Conservation (phyloP, 2,329 filamentous ascomycete genomes). For the Scleromitrula shiraiana region DNA sequence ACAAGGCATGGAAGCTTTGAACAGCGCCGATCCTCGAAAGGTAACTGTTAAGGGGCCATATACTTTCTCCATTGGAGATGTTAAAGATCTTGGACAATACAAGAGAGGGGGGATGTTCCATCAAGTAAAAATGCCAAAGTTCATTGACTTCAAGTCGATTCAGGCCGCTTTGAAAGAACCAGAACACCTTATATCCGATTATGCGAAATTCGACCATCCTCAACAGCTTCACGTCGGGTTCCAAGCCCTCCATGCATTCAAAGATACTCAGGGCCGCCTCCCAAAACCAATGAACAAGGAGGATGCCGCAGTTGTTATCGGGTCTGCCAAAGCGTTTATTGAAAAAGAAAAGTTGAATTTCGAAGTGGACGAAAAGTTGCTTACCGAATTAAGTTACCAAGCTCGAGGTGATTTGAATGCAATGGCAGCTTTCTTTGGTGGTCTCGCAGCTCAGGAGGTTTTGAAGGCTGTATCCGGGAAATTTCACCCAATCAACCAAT, state of each 20-base stretch:
- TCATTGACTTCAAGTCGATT: constrained; percentile 79
- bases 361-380: constrained; percentile 84
- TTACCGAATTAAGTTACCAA: constrained; percentile 91
- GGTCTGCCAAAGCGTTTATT: constrained; percentile 66
- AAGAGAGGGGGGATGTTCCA: constrained; percentile 81
- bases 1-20: constrained; percentile 84
- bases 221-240: constrained; percentile 87
- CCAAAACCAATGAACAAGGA: constrained; percentile 77
- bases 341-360: constrained; percentile 67
- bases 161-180: constrained; percentile 74
- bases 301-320: constrained; percentile 72
- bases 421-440: constrained; percentile 92
- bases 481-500: constrained; percentile 92
- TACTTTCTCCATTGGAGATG: constrained; percentile 93
- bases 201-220: constrained; percentile 94
- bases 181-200: constrained; percentile 87
- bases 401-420: constrained; percentile 84
- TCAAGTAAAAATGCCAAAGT: constrained; percentile 98
- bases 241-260: constrained; percentile 85
- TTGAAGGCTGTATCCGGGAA: constrained; percentile 97
- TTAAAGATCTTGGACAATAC: constrained; percentile 80
- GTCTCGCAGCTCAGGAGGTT: constrained; percentile 86
- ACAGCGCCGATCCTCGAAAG: constrained; percentile 76
- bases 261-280: constrained; percentile 63
- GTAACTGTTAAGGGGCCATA: constrained; percentile 93